Evolutionary conservation across 345 rosid species (phyloP).

Genomic region (Combretum micranthum): DNA sequence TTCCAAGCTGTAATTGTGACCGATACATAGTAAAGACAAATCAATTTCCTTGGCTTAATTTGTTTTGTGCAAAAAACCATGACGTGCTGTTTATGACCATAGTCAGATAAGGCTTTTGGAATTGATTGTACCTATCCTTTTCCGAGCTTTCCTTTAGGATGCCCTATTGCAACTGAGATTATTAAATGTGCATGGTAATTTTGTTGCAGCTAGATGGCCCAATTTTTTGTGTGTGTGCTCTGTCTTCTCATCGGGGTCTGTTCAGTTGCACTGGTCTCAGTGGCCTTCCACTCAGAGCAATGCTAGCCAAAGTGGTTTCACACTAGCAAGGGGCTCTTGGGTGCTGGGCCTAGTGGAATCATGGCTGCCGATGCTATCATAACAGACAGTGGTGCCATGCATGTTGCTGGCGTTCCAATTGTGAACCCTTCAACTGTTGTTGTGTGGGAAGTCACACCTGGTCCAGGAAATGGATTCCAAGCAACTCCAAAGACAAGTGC

Average conservation of each 20-base stretch:
- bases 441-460: conserved; percentile 99
- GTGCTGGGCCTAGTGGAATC: conserved; percentile 99
- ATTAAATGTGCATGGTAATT: conserved; percentile 4
- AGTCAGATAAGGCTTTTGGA: no score
- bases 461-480: conserved; percentile 89
- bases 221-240: conserved; percentile 96
- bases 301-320: conserved; percentile 72
- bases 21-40: no score
- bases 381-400: conserved; percentile 97
- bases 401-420: conserved; percentile 98
- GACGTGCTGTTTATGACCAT: no score
- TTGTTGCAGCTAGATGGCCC: conserved; percentile 95
- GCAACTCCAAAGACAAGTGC: conserved; percentile 56
- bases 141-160: no score
- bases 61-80: no score
- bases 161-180: not conserved
- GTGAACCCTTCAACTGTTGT: conserved; percentile 98
- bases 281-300: conserved; percentile 83
- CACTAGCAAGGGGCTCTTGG: conserved; percentile 97
- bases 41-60: no score
- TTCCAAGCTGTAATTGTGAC: no score
- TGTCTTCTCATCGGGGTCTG: conserved; percentile 95
- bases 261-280: conserved; percentile 97
- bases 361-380: conserved; percentile 99
- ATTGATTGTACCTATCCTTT: no score